Percentiles rank a stretch among this genome's conserved stretches.
These are phyloP conservation scores for Zygosaccharomyces bisporus DNA, from an alignment of 805 yeast genomes.

Conservation along the genomic window DNA sequence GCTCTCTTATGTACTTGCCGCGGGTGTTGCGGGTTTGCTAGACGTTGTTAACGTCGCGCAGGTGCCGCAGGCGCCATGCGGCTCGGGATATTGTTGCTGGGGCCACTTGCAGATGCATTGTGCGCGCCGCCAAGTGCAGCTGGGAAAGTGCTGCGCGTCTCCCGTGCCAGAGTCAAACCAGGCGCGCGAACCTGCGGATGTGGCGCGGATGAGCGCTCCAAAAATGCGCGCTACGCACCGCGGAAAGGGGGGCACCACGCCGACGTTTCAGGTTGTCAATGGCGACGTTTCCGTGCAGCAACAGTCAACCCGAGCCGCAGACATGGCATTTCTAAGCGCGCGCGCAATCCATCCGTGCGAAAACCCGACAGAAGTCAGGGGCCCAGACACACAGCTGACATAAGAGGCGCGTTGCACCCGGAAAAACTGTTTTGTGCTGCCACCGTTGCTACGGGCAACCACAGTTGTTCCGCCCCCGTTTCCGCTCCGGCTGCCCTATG, in stretches of 20 bases:
- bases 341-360: not conserved
- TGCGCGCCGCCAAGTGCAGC: not conserved
- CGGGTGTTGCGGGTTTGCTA: not conserved
- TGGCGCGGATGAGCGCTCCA: too few relatives aligned
- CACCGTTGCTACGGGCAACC: not conserved
- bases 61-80: not conserved
- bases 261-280: not conserved
- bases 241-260: not conserved
- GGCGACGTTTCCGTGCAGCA: not conserved
- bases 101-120: slow-evolving; percentile 8
- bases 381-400: not conserved
- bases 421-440: not conserved
- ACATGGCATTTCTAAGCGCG: not conserved
- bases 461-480: not conserved
- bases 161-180: not conserved
- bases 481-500: not conserved
- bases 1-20: not conserved
- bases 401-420: too few relatives aligned
- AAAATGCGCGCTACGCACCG: not conserved
- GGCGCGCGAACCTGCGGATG: not conserved
- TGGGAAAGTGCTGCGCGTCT: not conserved
- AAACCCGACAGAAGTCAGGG: not conserved
- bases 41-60: not conserved
- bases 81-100: slow-evolving; percentile 5
- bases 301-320: not conserved